Evolutionary conservation across 2,329 filamentous ascomycete species (phyloP), one percentile per base, ranked within the genome.

Genomic region (Podosphaera xanthii): DNA sequence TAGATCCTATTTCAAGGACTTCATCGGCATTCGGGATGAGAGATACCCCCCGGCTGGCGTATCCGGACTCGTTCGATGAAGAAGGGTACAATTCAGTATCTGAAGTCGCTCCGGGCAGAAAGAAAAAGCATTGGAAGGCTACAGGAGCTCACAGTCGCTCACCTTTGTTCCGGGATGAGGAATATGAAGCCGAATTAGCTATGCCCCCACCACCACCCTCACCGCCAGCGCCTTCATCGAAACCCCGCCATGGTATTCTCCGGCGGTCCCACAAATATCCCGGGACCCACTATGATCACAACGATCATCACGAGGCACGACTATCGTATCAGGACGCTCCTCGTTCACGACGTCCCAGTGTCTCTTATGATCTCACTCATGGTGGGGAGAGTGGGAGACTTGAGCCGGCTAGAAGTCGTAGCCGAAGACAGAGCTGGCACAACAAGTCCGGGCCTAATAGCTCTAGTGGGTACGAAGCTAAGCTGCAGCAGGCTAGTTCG

Each of bases 401-500:
- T 31, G 64, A 68, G 46, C 35, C 65, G 10, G 64, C 64, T n/a
- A 67, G 65, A 44, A 65, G 63, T 42, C 59, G 64, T 5, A 63
- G 63, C 14, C 63, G 66, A 48, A 63, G 66, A 36, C 54, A 64
- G 46, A 68, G 65, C 38, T 67, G 63, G 31, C 68, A 66, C 59
- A 66, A 63, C 14, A 62, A 64, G 52, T 60, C 63, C 33, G 38
- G 62, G 5, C 62, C 63, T 14, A 53, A 58, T 7, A 52, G 57
- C 14, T 59, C 60, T 7, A 63, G 59, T 60, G 74, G 70, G 60
- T 73, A 75, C 57, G 71, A 74, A 59, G 71, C 73, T 34, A 72
- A 78, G 62, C 61, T 77, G 4, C 70, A 71, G 30, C 66, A 70
- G 61, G 76, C 76, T 36, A 64, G 70, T 30, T 68, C 66, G 33